Conservation (phyloP, 1,284 basidiomycete genomes). For the Prillingera fragicola region DNA sequence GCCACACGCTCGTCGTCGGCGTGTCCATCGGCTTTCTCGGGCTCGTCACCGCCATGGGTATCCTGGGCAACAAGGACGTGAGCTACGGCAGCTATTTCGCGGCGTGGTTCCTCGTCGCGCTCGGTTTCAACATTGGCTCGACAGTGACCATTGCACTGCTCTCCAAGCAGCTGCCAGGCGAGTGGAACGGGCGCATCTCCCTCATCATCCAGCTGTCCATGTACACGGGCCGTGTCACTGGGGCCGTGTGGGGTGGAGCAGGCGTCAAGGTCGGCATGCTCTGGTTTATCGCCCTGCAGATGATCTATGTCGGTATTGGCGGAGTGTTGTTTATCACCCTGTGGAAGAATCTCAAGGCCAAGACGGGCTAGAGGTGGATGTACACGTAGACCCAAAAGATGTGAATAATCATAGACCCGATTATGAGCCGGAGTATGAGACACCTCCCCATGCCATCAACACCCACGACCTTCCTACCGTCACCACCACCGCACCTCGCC, state of each 20-base stretch:
- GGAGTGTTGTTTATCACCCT: slow-evolving; percentile 3
- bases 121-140: slow-evolving; percentile 7
- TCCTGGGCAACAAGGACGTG: slow-evolving; percentile 1
- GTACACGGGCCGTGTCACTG: slow-evolving; percentile 8
- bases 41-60: neutral
- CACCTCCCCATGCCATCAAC: no score
- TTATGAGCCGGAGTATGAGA: no score
- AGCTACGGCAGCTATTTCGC: slow-evolving; percentile 5
- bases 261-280: slow-evolving; percentile 13
- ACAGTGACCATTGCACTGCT: slow-evolving; percentile 7
- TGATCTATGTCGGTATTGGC: slow-evolving; percentile 3
- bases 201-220: slow-evolving; percentile 9
- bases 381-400: slow-evolving; percentile 1
- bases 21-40: slow-evolving; percentile 1
- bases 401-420: neutral
- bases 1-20: slow-evolving; percentile 7
- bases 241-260: slow-evolving; percentile 10
- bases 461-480: no score
- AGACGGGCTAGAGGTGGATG: slow-evolving; percentile 9
- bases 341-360: slow-evolving; percentile 8
- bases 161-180: slow-evolving; percentile 9
- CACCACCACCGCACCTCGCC: no score
- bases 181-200: slow-evolving; percentile 5
- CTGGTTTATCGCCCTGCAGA: slow-evolving; percentile 1
- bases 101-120: slow-evolving; percentile 7